Evolutionary conservation across 2,329 filamentous ascomycete species (phyloP), one percentile per base, ranked within the genome.

Genomic region (Gaeumannomyces tritici): DNA sequence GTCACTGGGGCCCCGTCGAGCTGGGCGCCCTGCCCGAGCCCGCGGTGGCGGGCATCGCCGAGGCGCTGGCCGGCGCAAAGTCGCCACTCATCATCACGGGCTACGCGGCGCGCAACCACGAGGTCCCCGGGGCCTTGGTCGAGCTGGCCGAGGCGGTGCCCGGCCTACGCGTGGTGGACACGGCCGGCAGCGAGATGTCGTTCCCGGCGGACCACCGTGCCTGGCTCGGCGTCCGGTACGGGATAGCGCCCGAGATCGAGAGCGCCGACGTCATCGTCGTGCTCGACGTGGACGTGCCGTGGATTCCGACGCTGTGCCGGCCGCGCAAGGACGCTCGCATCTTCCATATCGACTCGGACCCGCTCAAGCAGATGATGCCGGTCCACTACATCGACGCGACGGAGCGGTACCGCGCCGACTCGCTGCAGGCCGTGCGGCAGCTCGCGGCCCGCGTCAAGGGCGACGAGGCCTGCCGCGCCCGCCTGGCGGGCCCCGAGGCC

Each of bases 211-310:
- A 88, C 62, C 89, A 92, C 68, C 84, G 82, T 2, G 84, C 76
- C 0, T 90, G 84, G 77, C 71, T 91, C 15, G 88, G 93, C 2
- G 73, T 95, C 61, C 82, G 86, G 56, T 96, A 87, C 68, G 91
- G 91, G 3, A 80, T 83, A 3, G 89, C 96, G 61, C 85, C 90
- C 2, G 79, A 81, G 55, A 90, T 96, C 71, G 83, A 80, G 63
- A 85, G 85, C 0, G 91, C 93, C 0, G 93, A 97, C 72, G 84
- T 91, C 13, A 96, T 97, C 64, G 67, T 97, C 1, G 88, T 96
- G 2, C 71, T 96, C 28, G 89, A 97, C 73, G 96, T 91, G 66
- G 93, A 97, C 70, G 91, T 96, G 0, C 93, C 93, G 0, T 97
- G 92, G 91, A 92, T 97, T 62, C 87, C 88, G n/a, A 95, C 91